Evolutionary conservation across 192 early-diverging fungal genomes (phyloP).

Genomic region (Coemansia sp.): DNA sequence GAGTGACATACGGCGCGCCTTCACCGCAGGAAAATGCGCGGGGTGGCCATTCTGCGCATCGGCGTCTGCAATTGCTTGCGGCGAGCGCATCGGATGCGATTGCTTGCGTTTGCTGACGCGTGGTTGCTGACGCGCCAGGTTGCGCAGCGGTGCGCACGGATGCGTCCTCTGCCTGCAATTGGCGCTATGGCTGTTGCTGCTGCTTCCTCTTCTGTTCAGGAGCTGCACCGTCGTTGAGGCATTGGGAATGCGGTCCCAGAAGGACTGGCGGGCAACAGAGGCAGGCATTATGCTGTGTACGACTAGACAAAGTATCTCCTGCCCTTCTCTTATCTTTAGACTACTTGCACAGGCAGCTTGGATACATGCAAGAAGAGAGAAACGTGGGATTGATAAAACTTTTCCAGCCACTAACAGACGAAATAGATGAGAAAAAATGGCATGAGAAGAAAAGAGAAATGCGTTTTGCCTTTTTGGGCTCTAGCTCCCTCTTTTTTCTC

Average conservation of each 20-base stretch:
- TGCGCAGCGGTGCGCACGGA: constrained; percentile 15
- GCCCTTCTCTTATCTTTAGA: neutral
- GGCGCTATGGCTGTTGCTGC: neutral
- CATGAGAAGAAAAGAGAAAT: neutral
- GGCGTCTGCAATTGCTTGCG: constrained; percentile 6
- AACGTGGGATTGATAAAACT: constrained; percentile 8
- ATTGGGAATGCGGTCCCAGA: constrained; percentile 56
- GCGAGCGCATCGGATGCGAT: constrained; percentile 49
- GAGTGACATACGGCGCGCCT: constrained; percentile 39
- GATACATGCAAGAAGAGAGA: constrained; percentile 2
- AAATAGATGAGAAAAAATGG: neutral
- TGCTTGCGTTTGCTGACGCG: constrained; percentile 58
- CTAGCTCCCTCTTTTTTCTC: neutral
- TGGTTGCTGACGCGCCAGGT: constrained; percentile 49
- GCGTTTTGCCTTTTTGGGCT: neutral
- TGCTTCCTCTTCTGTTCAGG: constrained; percentile 25
- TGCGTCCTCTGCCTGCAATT: constrained; percentile 3
- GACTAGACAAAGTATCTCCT: neutral
- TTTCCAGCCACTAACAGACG: neutral
- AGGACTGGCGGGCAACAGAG: constrained; percentile 40
- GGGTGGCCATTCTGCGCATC: neutral
- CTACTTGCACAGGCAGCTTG: neutral
- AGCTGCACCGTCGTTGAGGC: constrained; percentile 41
- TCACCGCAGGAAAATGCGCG: constrained; percentile 8
- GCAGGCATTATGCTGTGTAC: constrained; percentile 13